These are phyloP conservation scores for Erysimum cheiri DNA, from an alignment of 441 rosid genomes.

Conservation along the genomic window DNA sequence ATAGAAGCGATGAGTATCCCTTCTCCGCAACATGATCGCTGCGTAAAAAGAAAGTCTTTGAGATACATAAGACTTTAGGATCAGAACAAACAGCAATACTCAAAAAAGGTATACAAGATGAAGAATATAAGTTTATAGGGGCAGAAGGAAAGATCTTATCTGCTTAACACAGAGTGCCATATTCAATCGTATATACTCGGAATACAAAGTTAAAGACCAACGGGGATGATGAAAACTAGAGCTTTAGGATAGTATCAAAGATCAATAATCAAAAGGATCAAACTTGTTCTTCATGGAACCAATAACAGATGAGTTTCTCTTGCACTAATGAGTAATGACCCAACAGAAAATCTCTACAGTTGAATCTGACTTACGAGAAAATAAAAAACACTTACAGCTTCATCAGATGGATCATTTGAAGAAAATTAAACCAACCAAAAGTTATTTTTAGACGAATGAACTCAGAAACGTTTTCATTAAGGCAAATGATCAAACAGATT, in stretches of 20 bases:
- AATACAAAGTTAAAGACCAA: not conserved
- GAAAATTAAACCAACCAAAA: not conserved
- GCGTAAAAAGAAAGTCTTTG: constrained; percentile 29
- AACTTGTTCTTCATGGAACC: constrained; percentile 1
- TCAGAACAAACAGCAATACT: not conserved
- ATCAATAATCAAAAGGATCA: not conserved
- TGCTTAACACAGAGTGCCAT: not conserved
- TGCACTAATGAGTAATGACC: constrained; percentile 51
- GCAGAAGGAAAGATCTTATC: not conserved
- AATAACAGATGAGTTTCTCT: constrained; percentile 18
- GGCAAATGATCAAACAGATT: constrained; percentile 38
- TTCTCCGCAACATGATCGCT: constrained; percentile 64
- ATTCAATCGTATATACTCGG: not conserved
- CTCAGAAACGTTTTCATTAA: not conserved
- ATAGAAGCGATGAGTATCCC: constrained; percentile 71
- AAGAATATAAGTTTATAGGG: not conserved
- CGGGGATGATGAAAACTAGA: not conserved
- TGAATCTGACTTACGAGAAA: not conserved
- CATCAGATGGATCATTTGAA: not conserved
- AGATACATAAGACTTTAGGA: not conserved
- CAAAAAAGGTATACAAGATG: not conserved
- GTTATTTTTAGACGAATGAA: not conserved
- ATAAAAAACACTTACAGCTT: not conserved
- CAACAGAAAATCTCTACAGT: constrained; percentile 37
- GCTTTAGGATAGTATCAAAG: not conserved